A percentile compares a stretch with the other conserved stretches of the same genome.
Conservation (phyloP, 306 rosid genomes). For the Argentina anserina region DNA sequence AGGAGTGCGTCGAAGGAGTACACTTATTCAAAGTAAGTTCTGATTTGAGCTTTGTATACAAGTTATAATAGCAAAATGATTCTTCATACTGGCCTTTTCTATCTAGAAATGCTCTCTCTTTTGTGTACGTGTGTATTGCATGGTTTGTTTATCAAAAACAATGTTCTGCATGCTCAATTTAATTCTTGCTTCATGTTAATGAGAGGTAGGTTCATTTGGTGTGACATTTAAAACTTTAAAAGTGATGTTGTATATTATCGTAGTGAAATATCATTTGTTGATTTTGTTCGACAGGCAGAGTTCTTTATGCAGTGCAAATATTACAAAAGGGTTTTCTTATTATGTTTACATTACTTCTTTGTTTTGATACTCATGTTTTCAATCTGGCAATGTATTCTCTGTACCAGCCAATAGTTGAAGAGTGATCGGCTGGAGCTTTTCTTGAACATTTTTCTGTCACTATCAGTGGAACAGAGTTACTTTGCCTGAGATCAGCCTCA, state of each 20-base stretch:
- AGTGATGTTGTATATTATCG: no score
- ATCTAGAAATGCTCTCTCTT: neutral
- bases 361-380: no score
- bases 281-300: no score
- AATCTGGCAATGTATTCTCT: no score
- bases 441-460: neutral
- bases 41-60: neutral
- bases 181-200: neutral
- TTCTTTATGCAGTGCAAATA: neutral
- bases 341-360: no score
- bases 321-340: no score
- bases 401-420: no score
- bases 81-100: neutral
- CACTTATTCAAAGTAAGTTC: neutral
- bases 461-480: neutral
- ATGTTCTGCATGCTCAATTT: neutral
- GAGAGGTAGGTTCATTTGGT: neutral
- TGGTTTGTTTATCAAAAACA: neutral
- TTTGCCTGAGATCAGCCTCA: neutral
- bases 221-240: neutral
- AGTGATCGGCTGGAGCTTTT: no score
- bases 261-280: neutral
- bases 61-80: neutral
- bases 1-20: no score
- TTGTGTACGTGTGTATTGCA: neutral